A percentile compares a stretch with the other conserved stretches of the same genome.
Evolutionary conservation across 2,329 filamentous ascomycete species (phyloP).

Genomic region (Colletotrichum somersetense): DNA sequence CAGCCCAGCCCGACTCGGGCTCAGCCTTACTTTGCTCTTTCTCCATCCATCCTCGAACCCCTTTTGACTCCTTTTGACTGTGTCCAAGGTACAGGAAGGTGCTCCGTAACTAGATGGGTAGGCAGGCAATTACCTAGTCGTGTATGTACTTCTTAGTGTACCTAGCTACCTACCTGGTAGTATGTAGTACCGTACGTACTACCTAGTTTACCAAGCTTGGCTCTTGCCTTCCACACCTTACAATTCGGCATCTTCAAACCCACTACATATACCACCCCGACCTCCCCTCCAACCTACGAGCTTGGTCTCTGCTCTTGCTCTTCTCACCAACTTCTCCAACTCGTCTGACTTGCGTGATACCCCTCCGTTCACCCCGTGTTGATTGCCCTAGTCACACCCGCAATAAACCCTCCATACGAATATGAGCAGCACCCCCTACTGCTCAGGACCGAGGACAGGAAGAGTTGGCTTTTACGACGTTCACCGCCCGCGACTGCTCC

Average conservation of each 20-base stretch:
- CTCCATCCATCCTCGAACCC: conserved; percentile 6
- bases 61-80: conserved; percentile 12
- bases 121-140: no score
- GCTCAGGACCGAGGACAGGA: conserved; percentile 43
- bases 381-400: conserved; percentile 11
- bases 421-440: conserved; percentile 43
- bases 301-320: background rate
- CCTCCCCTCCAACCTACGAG: conserved; percentile 17
- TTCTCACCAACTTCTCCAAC: background rate
- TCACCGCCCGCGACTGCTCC: conserved; percentile 27
- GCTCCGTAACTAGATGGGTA: no score
- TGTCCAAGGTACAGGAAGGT: background rate
- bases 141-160: background rate
- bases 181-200: no score
- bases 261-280: conserved; percentile 40
- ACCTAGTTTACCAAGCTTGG: background rate
- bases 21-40: conserved; percentile 38
- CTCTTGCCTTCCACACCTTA: conserved; percentile 10
- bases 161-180: no score
- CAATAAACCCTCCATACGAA: conserved; percentile 31
- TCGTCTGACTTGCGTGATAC: conserved; percentile 31
- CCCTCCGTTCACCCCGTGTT: background rate
- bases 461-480: conserved; percentile 41
- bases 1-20: conserved; percentile 7
- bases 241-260: conserved; percentile 5